Conservation (phyloP, 1,284 basidiomycete species). For the Volvariella surrecta region DNA sequence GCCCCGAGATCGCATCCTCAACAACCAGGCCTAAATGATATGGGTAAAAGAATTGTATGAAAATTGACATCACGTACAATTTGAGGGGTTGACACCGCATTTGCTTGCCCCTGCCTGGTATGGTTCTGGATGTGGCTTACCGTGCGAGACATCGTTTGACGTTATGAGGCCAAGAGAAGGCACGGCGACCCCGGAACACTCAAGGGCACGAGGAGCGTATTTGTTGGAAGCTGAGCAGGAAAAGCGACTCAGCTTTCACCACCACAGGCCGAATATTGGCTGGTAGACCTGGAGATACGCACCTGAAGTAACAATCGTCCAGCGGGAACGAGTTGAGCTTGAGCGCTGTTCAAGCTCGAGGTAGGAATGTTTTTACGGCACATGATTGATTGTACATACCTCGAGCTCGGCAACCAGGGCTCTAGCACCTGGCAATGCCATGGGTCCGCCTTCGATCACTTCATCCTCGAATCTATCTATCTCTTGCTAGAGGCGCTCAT, state of each 20-base stretch:
- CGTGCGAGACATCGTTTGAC: conserved; percentile 62
- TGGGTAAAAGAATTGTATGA: background rate
- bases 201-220: conserved; percentile 57
- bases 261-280: too few species aligned
- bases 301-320: conserved; percentile 81
- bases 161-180: conserved; percentile 57
- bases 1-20: conserved; percentile 78
- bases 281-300: too few species aligned
- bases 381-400: too few species aligned
- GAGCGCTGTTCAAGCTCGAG: conserved; percentile 7
- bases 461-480: conserved; percentile 57
- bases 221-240: conserved; percentile 47
- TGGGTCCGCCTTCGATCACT: conserved; percentile 53
- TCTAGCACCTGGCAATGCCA: conserved; percentile 44
- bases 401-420: conserved; percentile 39
- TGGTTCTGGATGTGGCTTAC: conserved; percentile 79
- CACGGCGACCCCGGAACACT: conserved; percentile 46
- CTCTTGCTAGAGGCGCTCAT: conserved; percentile 43
- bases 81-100: conserved; percentile 38
- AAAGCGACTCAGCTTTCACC: too few species aligned
- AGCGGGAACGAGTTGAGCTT: too few species aligned
- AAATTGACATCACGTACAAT: conserved; percentile 31
- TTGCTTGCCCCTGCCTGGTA: conserved; percentile 58
- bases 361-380: background rate
- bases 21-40: conserved; percentile 57